Evolutionary conservation across 306 rosid species (phyloP).

Genomic region (Ormosia emarginata): DNA sequence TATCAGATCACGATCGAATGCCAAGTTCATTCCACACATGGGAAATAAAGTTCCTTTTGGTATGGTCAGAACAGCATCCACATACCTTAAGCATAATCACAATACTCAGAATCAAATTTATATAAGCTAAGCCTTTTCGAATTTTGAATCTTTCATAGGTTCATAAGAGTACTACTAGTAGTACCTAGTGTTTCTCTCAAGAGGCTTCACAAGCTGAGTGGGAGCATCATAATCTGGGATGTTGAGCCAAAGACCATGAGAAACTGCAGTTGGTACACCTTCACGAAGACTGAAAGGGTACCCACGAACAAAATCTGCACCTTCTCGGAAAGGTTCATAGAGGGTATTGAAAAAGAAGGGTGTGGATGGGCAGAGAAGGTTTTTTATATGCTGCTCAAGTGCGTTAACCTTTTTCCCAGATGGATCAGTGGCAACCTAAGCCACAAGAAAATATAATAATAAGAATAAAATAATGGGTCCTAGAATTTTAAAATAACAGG

Average conservation of each 20-base stretch:
- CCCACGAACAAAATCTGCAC: slow-evolving; percentile 64
- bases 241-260: slow-evolving; percentile 79
- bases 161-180: not conserved
- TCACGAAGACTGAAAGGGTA: slow-evolving; percentile 74
- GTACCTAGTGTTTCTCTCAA: slow-evolving; percentile 81
- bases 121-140: not conserved
- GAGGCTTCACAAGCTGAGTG: slow-evolving; percentile 91
- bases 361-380: slow-evolving; percentile 46
- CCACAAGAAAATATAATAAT: not conserved
- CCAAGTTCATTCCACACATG: slow-evolving; percentile 94
- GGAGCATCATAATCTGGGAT: slow-evolving; percentile 86
- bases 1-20: slow-evolving; percentile 83
- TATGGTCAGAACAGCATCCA: slow-evolving; percentile 42
- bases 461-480: not conserved
- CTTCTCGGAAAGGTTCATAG: slow-evolving; percentile 66
- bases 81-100: slow-evolving; percentile 35
- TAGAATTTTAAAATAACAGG: not conserved
- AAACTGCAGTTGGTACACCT: slow-evolving; percentile 68
- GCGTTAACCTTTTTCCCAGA: slow-evolving; percentile 41
- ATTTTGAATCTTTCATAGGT: not conserved
- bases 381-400: slow-evolving; percentile 46
- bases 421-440: slow-evolving; percentile 50
- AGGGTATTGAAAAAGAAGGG: slow-evolving; percentile 49
- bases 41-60: slow-evolving; percentile 60
- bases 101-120: slow-evolving; percentile 2